Percentiles rank a stretch among this genome's conserved stretches.
Conservation (phyloP, 768 basidiomycete species). For the Rhodotorula babjevae region DNA sequence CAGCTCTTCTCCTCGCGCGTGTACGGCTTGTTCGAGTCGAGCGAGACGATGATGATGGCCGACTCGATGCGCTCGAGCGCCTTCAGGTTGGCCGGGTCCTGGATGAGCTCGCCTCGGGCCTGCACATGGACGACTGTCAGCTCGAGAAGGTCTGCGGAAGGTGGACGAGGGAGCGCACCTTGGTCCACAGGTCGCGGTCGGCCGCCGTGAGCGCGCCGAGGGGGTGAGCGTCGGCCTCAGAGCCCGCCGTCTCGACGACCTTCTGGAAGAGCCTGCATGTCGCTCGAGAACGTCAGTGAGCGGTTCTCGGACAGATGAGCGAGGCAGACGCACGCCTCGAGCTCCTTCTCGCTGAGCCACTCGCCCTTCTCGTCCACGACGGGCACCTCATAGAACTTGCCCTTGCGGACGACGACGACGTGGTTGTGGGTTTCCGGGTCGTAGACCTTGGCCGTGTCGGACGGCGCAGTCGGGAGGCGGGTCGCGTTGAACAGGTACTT, state of each 20-base stretch:
- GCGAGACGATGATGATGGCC: constrained; percentile 76
- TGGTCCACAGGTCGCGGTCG: constrained; percentile 83
- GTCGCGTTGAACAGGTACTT: constrained; percentile 94
- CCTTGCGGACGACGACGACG: constrained; percentile 83
- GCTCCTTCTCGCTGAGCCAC: constrained; percentile 70
- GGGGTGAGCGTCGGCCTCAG: constrained; percentile 51
- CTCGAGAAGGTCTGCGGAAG: no score
- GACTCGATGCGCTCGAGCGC: constrained; percentile 73
- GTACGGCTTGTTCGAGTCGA: constrained; percentile 77
- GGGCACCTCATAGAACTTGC: constrained; percentile 79
- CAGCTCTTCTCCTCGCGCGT: constrained; percentile 77
- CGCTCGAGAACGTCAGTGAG: no score
- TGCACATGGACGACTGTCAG: background rate
- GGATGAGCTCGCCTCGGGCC: constrained; percentile 34
- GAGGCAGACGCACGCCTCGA: constrained; percentile 59
- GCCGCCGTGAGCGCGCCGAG: constrained; percentile 83
- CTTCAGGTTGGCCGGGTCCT: constrained; percentile 42
- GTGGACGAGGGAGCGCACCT: constrained; percentile 44
- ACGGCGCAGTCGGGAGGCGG: constrained; percentile 77
- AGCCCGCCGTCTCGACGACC: constrained; percentile 64
- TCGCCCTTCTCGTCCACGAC: constrained; percentile 61
- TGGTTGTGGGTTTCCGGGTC: constrained; percentile 71
- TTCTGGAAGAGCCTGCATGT: constrained; percentile 56
- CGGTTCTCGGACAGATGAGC: no score
- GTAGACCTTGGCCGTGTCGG: constrained; percentile 79